Percentiles rank a stretch among this genome's conserved stretches.
Evolutionary conservation across 768 basidiomycete genomes (phyloP).

Genomic region (Antrodiella citrinella): DNA sequence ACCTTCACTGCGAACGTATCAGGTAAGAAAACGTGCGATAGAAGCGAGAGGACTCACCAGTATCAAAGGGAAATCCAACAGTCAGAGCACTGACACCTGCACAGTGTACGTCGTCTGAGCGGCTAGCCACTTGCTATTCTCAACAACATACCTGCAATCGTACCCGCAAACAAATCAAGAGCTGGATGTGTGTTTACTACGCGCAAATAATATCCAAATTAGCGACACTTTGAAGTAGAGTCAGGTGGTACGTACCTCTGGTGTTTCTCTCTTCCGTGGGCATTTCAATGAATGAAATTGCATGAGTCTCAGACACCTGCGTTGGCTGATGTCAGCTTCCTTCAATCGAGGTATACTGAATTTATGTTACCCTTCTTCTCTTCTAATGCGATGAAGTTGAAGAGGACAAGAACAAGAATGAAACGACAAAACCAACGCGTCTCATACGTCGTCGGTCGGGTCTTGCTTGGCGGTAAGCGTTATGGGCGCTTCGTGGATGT

Average conservation of each 20-base stretch:
- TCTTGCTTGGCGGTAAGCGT: neutral
- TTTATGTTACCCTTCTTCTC: no score
- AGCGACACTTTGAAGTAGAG: no score
- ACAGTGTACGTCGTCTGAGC: neutral
- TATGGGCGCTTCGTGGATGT: neutral
- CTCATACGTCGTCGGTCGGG: neutral
- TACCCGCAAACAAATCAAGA: neutral
- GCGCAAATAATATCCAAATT: neutral
- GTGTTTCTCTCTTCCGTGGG: neutral
- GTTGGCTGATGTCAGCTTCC: no score
- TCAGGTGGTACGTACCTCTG: neutral
- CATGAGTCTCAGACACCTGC: neutral
- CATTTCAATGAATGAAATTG: neutral
- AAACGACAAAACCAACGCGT: no score
- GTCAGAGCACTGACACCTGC: slow-evolving; percentile 21
- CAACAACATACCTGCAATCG: neutral
- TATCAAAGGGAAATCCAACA: slow-evolving; percentile 27
- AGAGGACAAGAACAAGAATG: neutral
- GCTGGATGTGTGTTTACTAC: neutral
- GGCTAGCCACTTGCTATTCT: neutral
- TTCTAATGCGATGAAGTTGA: no score
- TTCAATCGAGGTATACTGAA: no score
- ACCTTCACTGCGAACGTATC: slow-evolving; percentile 54
- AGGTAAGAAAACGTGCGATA: neutral
- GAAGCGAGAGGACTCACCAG: slow-evolving; percentile 16